Percentiles rank a stretch among this genome's conserved stretches.
Conservation (phyloP, 345 rosid species). For the Geranium rotundifolium region DNA sequence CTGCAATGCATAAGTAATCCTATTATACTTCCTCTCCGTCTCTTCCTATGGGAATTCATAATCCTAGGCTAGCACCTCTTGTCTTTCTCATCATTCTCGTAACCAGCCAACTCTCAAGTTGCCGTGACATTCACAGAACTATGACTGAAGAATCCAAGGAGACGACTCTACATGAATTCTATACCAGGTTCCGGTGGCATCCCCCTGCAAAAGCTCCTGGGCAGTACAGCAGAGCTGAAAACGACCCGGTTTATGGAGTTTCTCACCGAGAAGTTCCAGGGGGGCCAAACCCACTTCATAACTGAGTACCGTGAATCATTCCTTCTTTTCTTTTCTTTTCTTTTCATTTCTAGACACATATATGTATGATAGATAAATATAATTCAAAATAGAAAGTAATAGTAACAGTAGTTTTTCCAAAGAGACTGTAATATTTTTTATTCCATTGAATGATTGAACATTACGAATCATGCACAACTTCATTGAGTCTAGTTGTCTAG, state of each 20-base stretch:
- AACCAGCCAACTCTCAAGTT: conserved; percentile 11
- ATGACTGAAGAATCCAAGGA: conserved; percentile 7
- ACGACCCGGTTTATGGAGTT: conserved; percentile 21
- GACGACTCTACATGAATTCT: conserved; percentile 5
- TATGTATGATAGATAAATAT: conserved; percentile 15
- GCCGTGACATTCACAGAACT: conserved; percentile 15
- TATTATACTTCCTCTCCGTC: neutral
- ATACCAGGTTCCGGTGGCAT: conserved; percentile 5
- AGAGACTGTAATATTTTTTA: neutral
- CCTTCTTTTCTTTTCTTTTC: no score
- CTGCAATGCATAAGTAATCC: neutral
- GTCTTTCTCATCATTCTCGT: conserved; percentile 15
- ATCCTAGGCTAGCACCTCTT: conserved; percentile 9
- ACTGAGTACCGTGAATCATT: conserved; percentile 13
- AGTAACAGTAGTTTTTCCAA: conserved; percentile 4
- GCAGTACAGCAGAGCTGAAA: neutral
- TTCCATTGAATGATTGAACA: neutral
- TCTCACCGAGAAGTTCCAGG: conserved; percentile 36
- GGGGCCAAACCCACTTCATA: conserved; percentile 58
- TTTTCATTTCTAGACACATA: conserved; percentile 1
- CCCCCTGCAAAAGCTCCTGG: conserved; percentile 7
- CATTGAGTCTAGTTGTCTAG: neutral
- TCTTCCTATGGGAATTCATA: conserved; percentile 12
- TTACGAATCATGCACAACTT: neutral
- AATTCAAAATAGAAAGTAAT: conserved; percentile 7